These are phyloP conservation scores for Nicotiana obtusifolia DNA, from an alignment of 257 asterid species.

Conservation along the genomic window DNA sequence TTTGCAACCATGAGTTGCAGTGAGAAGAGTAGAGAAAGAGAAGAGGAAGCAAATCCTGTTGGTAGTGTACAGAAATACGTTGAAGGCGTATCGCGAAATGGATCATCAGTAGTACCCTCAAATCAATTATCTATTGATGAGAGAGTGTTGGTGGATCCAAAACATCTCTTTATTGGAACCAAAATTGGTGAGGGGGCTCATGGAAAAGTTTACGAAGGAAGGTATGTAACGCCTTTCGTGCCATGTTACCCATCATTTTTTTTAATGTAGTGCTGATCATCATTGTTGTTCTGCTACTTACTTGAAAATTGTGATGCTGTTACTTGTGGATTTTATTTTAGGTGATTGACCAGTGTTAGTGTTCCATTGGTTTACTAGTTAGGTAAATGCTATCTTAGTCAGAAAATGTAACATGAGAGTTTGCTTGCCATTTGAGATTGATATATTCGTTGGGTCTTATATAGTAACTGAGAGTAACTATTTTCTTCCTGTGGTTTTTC, in stretches of 20 bases:
- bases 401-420: neutral
- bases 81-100: constrained; percentile 47
- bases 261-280: neutral
- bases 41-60: constrained; percentile 26
- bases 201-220: constrained; percentile 95
- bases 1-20: constrained; percentile 65
- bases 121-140: constrained; percentile 53
- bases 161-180: constrained; percentile 67
- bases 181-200: constrained; percentile 98
- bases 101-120: constrained; percentile 35
- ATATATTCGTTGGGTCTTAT: constrained; percentile 6
- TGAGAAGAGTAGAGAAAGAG: constrained; percentile 48
- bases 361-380: constrained; percentile 9
- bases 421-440: constrained; percentile 2
- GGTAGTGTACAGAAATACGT: constrained; percentile 32
- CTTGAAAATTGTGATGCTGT: constrained; percentile 4
- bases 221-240: constrained; percentile 35
- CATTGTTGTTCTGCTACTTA: neutral
- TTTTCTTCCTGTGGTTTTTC: neutral
- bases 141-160: constrained; percentile 82
- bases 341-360: neutral
- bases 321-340: neutral
- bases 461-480: neutral
- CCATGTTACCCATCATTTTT: neutral
- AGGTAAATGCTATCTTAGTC: neutral